phyloP scores from a whole-genome alignment of 164 flowering plant species.

The Echeveria elegans region DNA sequence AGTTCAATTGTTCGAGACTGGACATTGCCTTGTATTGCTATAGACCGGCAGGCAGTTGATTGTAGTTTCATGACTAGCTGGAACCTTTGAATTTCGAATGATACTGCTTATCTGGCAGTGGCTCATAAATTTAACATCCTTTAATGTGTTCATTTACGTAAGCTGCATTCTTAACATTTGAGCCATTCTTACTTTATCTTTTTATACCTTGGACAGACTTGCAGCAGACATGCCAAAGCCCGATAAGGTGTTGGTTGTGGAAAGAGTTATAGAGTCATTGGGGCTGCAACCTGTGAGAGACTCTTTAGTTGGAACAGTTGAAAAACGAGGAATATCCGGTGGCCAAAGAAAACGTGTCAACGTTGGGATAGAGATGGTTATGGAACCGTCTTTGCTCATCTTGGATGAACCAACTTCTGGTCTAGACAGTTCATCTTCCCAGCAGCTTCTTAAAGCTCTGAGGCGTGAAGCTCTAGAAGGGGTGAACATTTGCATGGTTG shows the following conservation, averaged over 20 bases:
- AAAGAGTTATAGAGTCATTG: conserved; percentile 61
- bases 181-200: not conserved
- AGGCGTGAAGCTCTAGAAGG: conserved; percentile 75
- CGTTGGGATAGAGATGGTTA: conserved; percentile 75
- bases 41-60: not conserved
- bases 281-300: conserved; percentile 57
- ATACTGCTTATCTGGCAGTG: not conserved
- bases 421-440: conserved; percentile 66
- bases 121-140: not conserved
- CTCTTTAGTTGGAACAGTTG: conserved; percentile 70
- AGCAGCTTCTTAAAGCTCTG: conserved; percentile 56
- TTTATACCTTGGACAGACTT: conserved; percentile 21
- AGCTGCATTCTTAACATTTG: not conserved
- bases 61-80: not conserved
- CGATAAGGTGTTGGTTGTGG: conserved; percentile 60
- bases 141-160: too few relatives aligned
- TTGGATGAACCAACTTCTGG: conserved; percentile 79
- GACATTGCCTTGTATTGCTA: too few relatives aligned
- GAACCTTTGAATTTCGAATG: not conserved
- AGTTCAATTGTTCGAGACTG: not conserved
- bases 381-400: conserved; percentile 73
- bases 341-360: conserved; percentile 72
- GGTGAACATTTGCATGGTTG: conserved; percentile 67
- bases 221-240: conserved; percentile 42
- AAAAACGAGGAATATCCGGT: conserved; percentile 72